A percentile compares a stretch with the other conserved stretches of the same genome.
Conservation (phyloP, 2,329 filamentous ascomycete species). For the Incumbomyces delicatus region DNA sequence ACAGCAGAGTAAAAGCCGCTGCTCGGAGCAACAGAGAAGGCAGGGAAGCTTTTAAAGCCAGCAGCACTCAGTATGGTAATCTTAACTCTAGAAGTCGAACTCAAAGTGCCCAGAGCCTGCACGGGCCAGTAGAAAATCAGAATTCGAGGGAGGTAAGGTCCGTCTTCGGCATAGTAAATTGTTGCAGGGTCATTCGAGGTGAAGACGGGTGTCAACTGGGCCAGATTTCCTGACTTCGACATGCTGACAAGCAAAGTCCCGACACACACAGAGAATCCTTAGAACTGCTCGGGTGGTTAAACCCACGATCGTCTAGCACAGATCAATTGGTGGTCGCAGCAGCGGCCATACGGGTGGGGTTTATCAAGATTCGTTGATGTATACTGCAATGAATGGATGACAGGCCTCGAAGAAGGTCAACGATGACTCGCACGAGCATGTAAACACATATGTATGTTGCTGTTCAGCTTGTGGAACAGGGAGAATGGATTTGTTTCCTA, state of each 20-base stretch:
- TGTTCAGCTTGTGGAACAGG: too few relatives aligned
- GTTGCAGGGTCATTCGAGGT: slow-evolving; percentile 29
- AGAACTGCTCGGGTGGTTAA: not conserved
- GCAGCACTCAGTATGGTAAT: slow-evolving; percentile 84
- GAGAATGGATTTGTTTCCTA: not conserved
- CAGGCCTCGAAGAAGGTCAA: too few relatives aligned
- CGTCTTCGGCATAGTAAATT: slow-evolving; percentile 83
- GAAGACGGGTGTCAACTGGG: slow-evolving; percentile 19
- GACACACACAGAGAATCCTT: not conserved
- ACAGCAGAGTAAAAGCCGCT: slow-evolving; percentile 87
- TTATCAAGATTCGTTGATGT: too few relatives aligned
- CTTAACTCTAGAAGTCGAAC: slow-evolving; percentile 88
- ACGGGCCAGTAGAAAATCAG: slow-evolving; percentile 89
- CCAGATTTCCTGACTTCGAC: slow-evolving; percentile 22
- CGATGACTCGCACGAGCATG: too few relatives aligned
- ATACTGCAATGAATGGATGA: too few relatives aligned
- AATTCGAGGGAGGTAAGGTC: slow-evolving; percentile 65
- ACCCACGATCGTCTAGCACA: not conserved
- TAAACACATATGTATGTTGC: too few relatives aligned
- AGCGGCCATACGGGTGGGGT: not conserved
- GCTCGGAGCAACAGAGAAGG: slow-evolving; percentile 85
- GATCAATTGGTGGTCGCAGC: slow-evolving; percentile 4
- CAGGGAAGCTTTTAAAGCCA: slow-evolving; percentile 79
- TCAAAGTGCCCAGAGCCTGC: slow-evolving; percentile 74
- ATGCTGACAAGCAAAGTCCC: slow-evolving; percentile 7